phyloP scores from a whole-genome alignment of 2,329 filamentous ascomycete genomes.

The Fusarium fujikuroi region DNA sequence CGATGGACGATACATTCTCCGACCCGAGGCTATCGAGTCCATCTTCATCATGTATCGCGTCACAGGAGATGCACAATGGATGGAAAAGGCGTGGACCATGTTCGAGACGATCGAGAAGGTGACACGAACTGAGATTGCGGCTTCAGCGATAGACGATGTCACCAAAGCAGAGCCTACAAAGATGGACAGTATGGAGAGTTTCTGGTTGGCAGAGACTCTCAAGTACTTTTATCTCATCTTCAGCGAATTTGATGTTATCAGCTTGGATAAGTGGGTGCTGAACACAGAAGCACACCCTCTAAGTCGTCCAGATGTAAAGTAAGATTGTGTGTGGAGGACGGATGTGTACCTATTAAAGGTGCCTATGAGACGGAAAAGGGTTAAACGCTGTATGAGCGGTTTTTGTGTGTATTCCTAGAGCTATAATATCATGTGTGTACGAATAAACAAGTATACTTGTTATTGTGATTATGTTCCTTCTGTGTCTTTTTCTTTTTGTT shows the following conservation, averaged over 20 bases:
- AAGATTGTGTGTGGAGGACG: not conserved
- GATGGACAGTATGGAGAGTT: slow-evolving; percentile 77
- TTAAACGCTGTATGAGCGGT: slow-evolving; percentile 3
- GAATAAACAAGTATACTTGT: not conserved
- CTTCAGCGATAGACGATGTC: slow-evolving; percentile 75
- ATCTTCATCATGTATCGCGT: slow-evolving; percentile 82
- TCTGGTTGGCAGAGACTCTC: slow-evolving; percentile 76
- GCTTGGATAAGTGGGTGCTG: slow-evolving; percentile 70
- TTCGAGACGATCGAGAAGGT: slow-evolving; percentile 71
- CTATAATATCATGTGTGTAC: slow-evolving; percentile 7
- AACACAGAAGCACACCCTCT: slow-evolving; percentile 68
- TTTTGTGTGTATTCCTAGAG: slow-evolving; percentile 13
- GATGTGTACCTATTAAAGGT: not conserved
- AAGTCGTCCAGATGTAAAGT: slow-evolving; percentile 36
- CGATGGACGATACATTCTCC: slow-evolving; percentile 71
- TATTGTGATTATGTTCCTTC: not conserved
- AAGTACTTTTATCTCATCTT: slow-evolving; percentile 76
- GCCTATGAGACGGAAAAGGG: not conserved
- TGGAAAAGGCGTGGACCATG: slow-evolving; percentile 79
- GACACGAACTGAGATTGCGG: slow-evolving; percentile 70
- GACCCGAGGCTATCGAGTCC: slow-evolving; percentile 82
- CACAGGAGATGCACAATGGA: slow-evolving; percentile 73
- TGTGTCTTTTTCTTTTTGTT: not conserved
- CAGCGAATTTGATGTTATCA: slow-evolving; percentile 66
- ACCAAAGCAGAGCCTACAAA: slow-evolving; percentile 46